phyloP scores from a whole-genome alignment of 495 filamentous ascomycete species.

The Neurospora sublineolata region DNA sequence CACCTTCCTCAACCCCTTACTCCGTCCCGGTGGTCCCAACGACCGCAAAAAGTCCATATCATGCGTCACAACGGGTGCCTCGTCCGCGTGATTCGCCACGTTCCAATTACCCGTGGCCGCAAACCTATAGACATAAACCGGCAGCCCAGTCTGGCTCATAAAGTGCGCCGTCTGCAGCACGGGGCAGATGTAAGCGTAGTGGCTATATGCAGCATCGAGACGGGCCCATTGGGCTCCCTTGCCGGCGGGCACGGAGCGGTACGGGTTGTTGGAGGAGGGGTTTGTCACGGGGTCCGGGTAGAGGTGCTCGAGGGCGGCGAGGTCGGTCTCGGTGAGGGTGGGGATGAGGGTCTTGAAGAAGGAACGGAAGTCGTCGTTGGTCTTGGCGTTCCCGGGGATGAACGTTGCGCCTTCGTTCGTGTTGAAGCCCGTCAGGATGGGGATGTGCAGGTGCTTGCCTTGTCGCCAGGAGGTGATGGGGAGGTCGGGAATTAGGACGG shows the following conservation, averaged over 20 bases:
- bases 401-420: slow-evolving; percentile 55
- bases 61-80: slow-evolving; percentile 45
- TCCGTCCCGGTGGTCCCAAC: not conserved
- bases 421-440: slow-evolving; percentile 55
- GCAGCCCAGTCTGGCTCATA: slow-evolving; percentile 15
- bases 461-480: slow-evolving; percentile 46
- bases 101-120: slow-evolving; percentile 38
- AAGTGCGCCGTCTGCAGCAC: slow-evolving; percentile 50
- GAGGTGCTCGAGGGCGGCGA: slow-evolving; percentile 38
- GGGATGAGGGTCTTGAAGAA: slow-evolving; percentile 50
- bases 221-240: slow-evolving; percentile 47
- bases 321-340: slow-evolving; percentile 30
- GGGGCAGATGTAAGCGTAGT: slow-evolving; percentile 57
- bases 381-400: slow-evolving; percentile 35
- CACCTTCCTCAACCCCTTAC: slow-evolving; percentile 30
- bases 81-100: slow-evolving; percentile 49
- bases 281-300: slow-evolving; percentile 45
- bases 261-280: slow-evolving; percentile 11
- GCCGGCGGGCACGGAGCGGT: slow-evolving; percentile 18
- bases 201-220: slow-evolving; percentile 50
- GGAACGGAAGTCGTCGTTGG: slow-evolving; percentile 35
- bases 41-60: slow-evolving; percentile 27
- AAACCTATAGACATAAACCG: slow-evolving; percentile 50
- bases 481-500: slow-evolving; percentile 41
- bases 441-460: slow-evolving; percentile 42